Evolutionary conservation across 225 moss, liverwort and hornwort species (phyloP), one percentile per base, ranked within the genome.

Genomic region (Bryum argenteum): DNA sequence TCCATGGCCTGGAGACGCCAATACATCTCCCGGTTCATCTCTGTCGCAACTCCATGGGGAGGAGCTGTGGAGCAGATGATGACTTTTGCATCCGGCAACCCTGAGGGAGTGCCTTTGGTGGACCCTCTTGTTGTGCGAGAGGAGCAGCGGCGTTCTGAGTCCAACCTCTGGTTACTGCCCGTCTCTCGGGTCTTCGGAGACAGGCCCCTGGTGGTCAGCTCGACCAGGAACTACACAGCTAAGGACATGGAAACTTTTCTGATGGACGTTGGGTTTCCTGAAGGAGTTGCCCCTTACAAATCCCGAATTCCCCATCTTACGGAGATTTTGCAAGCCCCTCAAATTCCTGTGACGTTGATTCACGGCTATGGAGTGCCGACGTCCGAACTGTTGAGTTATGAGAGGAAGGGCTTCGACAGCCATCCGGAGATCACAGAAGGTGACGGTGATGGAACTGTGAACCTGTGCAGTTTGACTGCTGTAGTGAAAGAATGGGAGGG

Each of bases 31-130:
- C 90, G 83, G 19, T 94, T 98, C 40, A 81, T 98, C 9, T 74
- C 97, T 24, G 85, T 98, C 9, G 74, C 94, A 1, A 47, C 79
- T 14, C 97, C 97, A 1, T 98, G 94, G 94, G 97, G 90, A 9
- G 97, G 97, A 61, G 64, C 92, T 1, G 94, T 94, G 5, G 89
- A 84, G 57, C 89, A 89, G 73, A 86, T 89, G 92, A 81, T 86
- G 72, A 98, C 92, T n/a, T 94, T 87, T 73, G 97, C 90, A 14
- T 98, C 97, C 9, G 97, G 97, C 39, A 90, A 88, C 56, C 74
- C 88, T 0, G 94, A 98, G 63, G 97, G 94, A 6, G 85, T 94
- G 5, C 73, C 90, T 0, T 77, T 98, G 8, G 81, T 98, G 11
- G 64, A 98, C 73, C 53, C 97, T 0, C 78, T 94, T 8, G 77